These are phyloP conservation scores for Fusarium sp. DNA, from an alignment of 2,329 filamentous ascomycete genomes.

Conservation along the genomic window DNA sequence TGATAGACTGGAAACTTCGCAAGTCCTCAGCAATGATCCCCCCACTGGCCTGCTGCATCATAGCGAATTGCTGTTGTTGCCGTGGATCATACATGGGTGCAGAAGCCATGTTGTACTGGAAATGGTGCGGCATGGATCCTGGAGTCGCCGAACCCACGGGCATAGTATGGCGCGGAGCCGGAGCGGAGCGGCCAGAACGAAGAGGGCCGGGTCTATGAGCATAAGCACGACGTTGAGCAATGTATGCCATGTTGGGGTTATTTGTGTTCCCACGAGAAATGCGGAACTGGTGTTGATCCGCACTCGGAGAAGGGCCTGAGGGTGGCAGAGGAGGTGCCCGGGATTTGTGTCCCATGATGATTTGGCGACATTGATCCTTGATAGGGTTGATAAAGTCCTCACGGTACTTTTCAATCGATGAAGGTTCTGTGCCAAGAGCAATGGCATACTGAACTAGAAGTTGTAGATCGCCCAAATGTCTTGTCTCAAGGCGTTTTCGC, in stretches of 20 bases:
- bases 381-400: slow-evolving; percentile 52
- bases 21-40: slow-evolving; percentile 54
- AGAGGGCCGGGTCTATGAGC: slow-evolving; percentile 45
- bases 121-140: slow-evolving; percentile 38
- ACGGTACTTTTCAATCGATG: slow-evolving; percentile 44
- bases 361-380: slow-evolving; percentile 50
- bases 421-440: slow-evolving; percentile 51
- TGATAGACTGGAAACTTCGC: slow-evolving; percentile 49
- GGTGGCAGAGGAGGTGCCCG: slow-evolving; percentile 38
- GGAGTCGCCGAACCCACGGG: slow-evolving; percentile 25
- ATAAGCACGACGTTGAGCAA: slow-evolving; percentile 51
- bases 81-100: slow-evolving; percentile 45
- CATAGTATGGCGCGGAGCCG: slow-evolving; percentile 43
- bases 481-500: slow-evolving; percentile 58
- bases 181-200: slow-evolving; percentile 46
- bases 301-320: slow-evolving; percentile 41
- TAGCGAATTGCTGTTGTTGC: slow-evolving; percentile 47
- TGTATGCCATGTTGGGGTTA: slow-evolving; percentile 50
- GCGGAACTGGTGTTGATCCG: slow-evolving; percentile 51
- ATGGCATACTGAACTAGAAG: slow-evolving; percentile 54
- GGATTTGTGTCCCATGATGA: slow-evolving; percentile 51
- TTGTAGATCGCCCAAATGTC: slow-evolving; percentile 55
- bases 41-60: slow-evolving; percentile 44
- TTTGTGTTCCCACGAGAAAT: slow-evolving; percentile 51
- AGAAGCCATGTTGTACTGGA: slow-evolving; percentile 39